Conservation (phyloP, 2,329 filamentous ascomycete genomes). For the Cercospora janseana region DNA sequence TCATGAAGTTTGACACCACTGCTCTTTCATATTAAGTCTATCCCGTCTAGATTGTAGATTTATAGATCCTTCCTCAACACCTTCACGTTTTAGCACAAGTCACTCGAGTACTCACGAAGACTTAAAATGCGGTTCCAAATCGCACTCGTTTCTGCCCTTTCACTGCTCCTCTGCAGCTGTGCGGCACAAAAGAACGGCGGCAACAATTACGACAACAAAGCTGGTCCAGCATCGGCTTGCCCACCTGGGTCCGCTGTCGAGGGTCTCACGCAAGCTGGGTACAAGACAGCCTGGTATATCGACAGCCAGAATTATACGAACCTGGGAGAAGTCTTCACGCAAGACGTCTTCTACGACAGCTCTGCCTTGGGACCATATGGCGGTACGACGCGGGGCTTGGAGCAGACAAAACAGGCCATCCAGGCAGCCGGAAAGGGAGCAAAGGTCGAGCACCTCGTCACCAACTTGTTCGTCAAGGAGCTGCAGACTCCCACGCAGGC, state of each 20-base stretch:
- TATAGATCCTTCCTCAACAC: too few relatives aligned
- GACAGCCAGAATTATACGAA: constrained; percentile 22
- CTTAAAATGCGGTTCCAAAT: too few relatives aligned
- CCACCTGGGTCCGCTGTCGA: constrained; percentile 11
- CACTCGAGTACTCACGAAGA: too few relatives aligned
- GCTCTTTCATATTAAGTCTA: too few relatives aligned
- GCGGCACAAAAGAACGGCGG: too few relatives aligned
- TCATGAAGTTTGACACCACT: too few relatives aligned
- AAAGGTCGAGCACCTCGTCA: constrained; percentile 16
- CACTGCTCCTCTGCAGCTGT: neutral
- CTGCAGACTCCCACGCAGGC: constrained; percentile 15
- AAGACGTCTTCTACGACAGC: constrained; percentile 21
- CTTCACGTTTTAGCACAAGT: too few relatives aligned
- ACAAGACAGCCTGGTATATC: constrained; percentile 18
- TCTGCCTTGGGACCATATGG: constrained; percentile 15
- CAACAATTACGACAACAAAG: too few relatives aligned
- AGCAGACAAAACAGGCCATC: constrained; percentile 11
- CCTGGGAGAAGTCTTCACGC: constrained; percentile 15
- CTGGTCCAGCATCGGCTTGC: constrained; percentile 12
- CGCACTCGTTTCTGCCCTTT: neutral
- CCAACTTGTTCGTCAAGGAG: constrained; percentile 20
- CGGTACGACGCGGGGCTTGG: constrained; percentile 16
- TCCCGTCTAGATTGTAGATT: too few relatives aligned
- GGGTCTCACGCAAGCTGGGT: constrained; percentile 23
- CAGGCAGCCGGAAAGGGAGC: constrained; percentile 9